These are phyloP conservation scores for Nothophaeocryptopus gaeumannii DNA, from an alignment of 2,329 filamentous ascomycete genomes.

Conservation along the genomic window DNA sequence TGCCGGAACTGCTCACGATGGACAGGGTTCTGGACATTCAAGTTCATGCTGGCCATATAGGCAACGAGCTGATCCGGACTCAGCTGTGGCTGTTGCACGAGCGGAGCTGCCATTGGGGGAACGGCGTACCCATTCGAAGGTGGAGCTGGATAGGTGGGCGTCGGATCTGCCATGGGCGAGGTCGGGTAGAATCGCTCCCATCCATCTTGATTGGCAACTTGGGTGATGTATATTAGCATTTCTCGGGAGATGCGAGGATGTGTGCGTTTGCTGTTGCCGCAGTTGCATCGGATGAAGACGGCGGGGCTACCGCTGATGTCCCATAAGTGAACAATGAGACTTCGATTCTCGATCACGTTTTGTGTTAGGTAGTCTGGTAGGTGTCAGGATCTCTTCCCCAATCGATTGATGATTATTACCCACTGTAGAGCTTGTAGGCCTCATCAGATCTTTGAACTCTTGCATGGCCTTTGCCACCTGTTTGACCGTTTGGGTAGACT, in stretches of 20 bases:
- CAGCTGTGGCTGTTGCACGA: constrained; percentile 1
- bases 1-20: constrained; percentile 10
- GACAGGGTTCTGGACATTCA: constrained; percentile 8
- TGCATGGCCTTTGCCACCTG: constrained; percentile 25
- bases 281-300: constrained; percentile 26
- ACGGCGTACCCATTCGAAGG: constrained; percentile 4
- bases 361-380: constrained; percentile 28
- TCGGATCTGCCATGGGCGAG: constrained; percentile 12
- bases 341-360: constrained; percentile 21
- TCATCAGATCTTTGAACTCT: constrained; percentile 27
- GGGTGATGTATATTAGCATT: constrained; percentile 8
- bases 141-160: background rate
- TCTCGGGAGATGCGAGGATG: constrained; percentile 13
- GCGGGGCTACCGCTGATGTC: constrained; percentile 24
- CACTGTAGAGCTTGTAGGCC: constrained; percentile 29
- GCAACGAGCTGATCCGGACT: constrained; percentile 9
- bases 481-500: constrained; percentile 21
- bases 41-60: constrained; percentile 9
- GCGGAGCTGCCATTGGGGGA: background rate
- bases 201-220: constrained; percentile 16
- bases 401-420: constrained; percentile 5
- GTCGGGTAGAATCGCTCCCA: constrained; percentile 21
- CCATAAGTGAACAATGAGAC: constrained; percentile 29
- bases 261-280: constrained; percentile 9
- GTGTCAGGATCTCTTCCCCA: constrained; percentile 2